Base-by-base conservation (phyloP, 2,329 filamentous ascomycete genomes). In the Periconia macrospinosa region DNA sequence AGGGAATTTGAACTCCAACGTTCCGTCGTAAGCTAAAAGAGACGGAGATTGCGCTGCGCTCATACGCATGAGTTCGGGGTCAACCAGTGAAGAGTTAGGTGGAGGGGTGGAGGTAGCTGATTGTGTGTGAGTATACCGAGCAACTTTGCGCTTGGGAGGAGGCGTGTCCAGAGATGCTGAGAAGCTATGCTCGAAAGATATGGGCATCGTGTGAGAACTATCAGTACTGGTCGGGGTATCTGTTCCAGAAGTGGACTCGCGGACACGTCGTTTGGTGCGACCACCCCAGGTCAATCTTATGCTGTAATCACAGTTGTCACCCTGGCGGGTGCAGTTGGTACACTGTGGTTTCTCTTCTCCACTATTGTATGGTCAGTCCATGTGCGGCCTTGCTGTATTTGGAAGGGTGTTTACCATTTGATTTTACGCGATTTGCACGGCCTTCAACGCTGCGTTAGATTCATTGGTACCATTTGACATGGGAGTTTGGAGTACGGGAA, bases 221-320 rank as follows among this genome's bases (percentile, higher is more conserved):
- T 49, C 60, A 17, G 63, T 63, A 9, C 57, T 52, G 49, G 63
- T 71, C 15, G 70, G 70, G 42, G 57, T 53, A 41, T 53, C 61
- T 1, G 65, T 67, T 14, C 50, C 57, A 5, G 61, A 52, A 19
- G 63, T 68, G 41, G 72, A 75, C 48, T 75, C 75, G 56, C 81
- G 81, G 3, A 18, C 27, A 40, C 72, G 83, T 83, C 83, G 85
- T 68, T 84, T 87, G 47, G 82, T 81, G 52, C 89, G 83, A 5
- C 89, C 89, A 55, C 88, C 87, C 90, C 90, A 93, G 65, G 92
- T 92, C 59, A 93, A 76, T 30, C 88, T 83, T 62, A 93, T 89
- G 64, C 85, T 90, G 71, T 92, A 93, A 73, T 94, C 90, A 76
- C 90, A 94, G 45, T 78, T 76, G 68, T 91, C 88, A 56, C 86